These are phyloP conservation scores for Chlamydomonas schloesseri DNA, from an alignment of 139 green algal genomes.

Conservation along the genomic window DNA sequence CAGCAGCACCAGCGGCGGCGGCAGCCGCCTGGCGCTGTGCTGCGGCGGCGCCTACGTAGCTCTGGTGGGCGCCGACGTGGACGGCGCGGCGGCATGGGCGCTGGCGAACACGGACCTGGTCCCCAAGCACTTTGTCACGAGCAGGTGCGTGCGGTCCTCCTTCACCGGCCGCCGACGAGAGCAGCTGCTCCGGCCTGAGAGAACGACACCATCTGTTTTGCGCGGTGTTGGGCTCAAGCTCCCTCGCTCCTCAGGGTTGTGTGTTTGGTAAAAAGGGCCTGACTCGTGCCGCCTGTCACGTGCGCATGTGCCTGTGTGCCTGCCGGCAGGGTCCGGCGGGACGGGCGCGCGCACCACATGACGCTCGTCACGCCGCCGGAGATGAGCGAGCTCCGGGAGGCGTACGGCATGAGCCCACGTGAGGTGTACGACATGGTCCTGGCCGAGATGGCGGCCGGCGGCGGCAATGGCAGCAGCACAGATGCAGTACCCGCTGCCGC, in stretches of 20 bases:
- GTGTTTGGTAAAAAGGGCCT: too few relatives aligned
- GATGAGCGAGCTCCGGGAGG: conserved; percentile 14
- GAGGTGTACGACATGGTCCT: neutral
- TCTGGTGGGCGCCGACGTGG: conserved; percentile 35
- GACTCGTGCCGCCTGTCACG: too few relatives aligned
- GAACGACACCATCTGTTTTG: too few relatives aligned
- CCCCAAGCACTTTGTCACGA: neutral
- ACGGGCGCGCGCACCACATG: conserved; percentile 43
- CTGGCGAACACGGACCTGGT: neutral
- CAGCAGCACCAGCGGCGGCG: neutral
- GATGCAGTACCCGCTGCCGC: too few relatives aligned
- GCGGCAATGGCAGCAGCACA: too few relatives aligned
- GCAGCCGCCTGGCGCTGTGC: neutral
- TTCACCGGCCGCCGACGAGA: too few relatives aligned
- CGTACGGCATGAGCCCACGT: neutral
- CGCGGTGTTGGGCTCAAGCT: too few relatives aligned
- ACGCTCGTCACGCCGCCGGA: conserved; percentile 46
- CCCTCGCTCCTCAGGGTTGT: too few relatives aligned
- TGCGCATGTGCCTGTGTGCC: too few relatives aligned
- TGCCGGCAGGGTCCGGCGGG: conserved; percentile 14
- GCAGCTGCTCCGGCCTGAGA: too few relatives aligned
- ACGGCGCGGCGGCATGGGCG: conserved; percentile 14
- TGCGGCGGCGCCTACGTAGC: conserved; percentile 4
- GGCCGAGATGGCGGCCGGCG: neutral
- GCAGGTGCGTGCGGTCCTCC: neutral